Percentiles rank a stretch among this genome's conserved stretches.
phyloP scores from a whole-genome alignment of 2,329 filamentous ascomycete species.

The Colletotrichum siamense region DNA sequence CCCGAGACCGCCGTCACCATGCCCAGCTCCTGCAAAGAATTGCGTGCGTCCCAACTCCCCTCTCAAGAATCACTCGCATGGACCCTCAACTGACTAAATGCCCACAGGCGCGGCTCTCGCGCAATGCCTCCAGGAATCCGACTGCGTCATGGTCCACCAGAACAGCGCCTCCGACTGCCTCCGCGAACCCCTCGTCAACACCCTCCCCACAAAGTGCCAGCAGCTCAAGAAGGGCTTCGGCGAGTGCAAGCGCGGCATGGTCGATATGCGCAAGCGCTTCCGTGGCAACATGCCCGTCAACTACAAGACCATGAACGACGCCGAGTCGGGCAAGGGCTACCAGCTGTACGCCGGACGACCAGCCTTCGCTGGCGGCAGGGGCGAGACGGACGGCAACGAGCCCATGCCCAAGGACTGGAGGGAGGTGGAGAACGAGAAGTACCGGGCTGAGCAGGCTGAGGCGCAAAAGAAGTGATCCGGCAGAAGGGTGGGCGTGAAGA shows the following conservation, averaged over 20 bases:
- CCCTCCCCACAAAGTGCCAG: slow-evolving; percentile 85
- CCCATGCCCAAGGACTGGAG: slow-evolving; percentile 66
- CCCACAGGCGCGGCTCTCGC: slow-evolving; percentile 84
- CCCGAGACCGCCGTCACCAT: slow-evolving; percentile 54
- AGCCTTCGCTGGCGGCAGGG: slow-evolving; percentile 69
- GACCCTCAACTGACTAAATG: neutral
- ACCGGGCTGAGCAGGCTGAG: slow-evolving; percentile 43
- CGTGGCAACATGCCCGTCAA: slow-evolving; percentile 88
- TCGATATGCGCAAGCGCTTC: slow-evolving; percentile 99
- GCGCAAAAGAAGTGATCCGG: slow-evolving; percentile 27
- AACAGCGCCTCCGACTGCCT: slow-evolving; percentile 89
- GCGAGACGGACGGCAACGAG: slow-evolving; percentile 72
- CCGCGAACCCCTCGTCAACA: slow-evolving; percentile 78
- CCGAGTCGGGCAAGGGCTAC: slow-evolving; percentile 64
- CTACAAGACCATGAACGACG: slow-evolving; percentile 64
- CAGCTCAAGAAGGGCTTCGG: slow-evolving; percentile 92
- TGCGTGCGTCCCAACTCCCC: slow-evolving; percentile 66
- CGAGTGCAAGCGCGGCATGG: slow-evolving; percentile 94
- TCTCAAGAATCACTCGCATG: neutral
- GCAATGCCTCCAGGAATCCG: slow-evolving; percentile 92
- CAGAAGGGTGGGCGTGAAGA: too few species aligned
- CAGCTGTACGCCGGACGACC: slow-evolving; percentile 82
- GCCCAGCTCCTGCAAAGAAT: slow-evolving; percentile 96
- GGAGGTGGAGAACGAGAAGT: slow-evolving; percentile 69
- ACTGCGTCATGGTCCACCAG: slow-evolving; percentile 93